Conservation (phyloP, 257 asterid genomes). For the Jaltomata sinuosa region DNA sequence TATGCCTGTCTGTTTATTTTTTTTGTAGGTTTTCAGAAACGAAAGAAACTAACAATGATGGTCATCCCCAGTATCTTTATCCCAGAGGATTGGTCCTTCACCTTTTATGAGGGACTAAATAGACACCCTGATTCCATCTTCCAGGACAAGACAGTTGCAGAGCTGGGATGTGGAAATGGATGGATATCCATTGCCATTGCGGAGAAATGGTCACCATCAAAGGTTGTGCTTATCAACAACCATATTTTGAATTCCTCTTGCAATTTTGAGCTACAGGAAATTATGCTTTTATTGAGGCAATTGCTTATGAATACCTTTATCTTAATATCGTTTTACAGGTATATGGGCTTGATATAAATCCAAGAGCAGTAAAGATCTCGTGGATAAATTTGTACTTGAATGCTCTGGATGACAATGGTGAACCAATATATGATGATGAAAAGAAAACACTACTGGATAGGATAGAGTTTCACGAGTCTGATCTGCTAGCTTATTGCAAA, state of each 20-base stretch:
- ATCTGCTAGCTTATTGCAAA: conserved; percentile 86
- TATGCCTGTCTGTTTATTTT: conserved; percentile 6
- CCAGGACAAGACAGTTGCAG: conserved; percentile 84
- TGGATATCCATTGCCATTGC: conserved; percentile 99
- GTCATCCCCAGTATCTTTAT: conserved; percentile 93
- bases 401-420: conserved; percentile 89
- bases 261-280: not conserved
- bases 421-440: conserved; percentile 71
- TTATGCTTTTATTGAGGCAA: not conserved
- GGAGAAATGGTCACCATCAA: conserved; percentile 83
- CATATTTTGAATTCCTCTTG: not conserved
- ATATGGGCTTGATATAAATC: conserved; percentile 99
- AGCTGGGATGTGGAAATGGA: conserved; percentile 99
- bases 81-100: conserved; percentile 98
- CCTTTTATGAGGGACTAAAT: conserved; percentile 94
- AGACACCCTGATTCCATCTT: conserved; percentile 92
- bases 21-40: conserved; percentile 52
- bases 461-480: conserved; percentile 93
- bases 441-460: conserved; percentile 83
- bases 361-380: conserved; percentile 93
- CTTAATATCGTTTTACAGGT: conserved; percentile 35
- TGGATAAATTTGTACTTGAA: conserved; percentile 96
- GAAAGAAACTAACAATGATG: conserved; percentile 86
- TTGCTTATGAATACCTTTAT: not conserved
- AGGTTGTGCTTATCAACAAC: conserved; percentile 33